These are phyloP conservation scores for Rhexocercosporidium sp. DNA, from an alignment of 2,329 filamentous ascomycete genomes.

Conservation along the genomic window DNA sequence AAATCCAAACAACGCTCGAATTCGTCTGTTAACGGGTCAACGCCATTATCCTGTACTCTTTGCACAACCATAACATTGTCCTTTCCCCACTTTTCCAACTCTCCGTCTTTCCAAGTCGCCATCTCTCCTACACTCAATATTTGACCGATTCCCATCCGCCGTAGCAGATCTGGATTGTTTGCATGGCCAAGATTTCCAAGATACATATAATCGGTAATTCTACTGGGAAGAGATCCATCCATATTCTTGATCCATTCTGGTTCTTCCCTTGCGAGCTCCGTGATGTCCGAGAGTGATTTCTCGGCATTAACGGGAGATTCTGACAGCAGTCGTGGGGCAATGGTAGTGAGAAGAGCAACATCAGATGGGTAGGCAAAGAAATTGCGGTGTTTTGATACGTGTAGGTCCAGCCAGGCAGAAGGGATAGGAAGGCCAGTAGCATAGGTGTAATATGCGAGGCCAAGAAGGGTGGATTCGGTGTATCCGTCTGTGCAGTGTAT, in stretches of 20 bases:
- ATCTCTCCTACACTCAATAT: slow-evolving; percentile 92
- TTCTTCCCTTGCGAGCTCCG: slow-evolving; percentile 59
- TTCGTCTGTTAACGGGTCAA: slow-evolving; percentile 86
- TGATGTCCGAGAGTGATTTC: slow-evolving; percentile 58
- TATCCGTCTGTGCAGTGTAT: slow-evolving; percentile 97
- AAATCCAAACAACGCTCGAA: slow-evolving; percentile 88
- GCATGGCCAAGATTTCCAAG: slow-evolving; percentile 92
- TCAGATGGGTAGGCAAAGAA: slow-evolving; percentile 97
- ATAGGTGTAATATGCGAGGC: slow-evolving; percentile 91
- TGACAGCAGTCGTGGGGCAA: slow-evolving; percentile 76
- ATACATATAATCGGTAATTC: slow-evolving; percentile 93
- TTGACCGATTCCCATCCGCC: slow-evolving; percentile 80
- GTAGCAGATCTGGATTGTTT: slow-evolving; percentile 86
- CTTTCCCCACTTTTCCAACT: slow-evolving; percentile 72
- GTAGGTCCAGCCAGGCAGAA: slow-evolving; percentile 85
- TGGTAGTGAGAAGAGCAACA: slow-evolving; percentile 77
- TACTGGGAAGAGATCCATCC: slow-evolving; percentile 89
- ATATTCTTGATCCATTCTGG: slow-evolving; percentile 83
- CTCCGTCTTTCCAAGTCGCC: slow-evolving; percentile 77
- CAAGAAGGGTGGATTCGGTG: slow-evolving; percentile 89
- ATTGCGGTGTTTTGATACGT: slow-evolving; percentile 81
- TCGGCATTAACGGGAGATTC: slow-evolving; percentile 64
- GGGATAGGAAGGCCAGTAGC: slow-evolving; percentile 81
- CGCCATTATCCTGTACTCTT: slow-evolving; percentile 93
- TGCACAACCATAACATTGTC: slow-evolving; percentile 84